Evolutionary conservation across 441 rosid species (phyloP).

Genomic region (Erysimum pusillum): DNA sequence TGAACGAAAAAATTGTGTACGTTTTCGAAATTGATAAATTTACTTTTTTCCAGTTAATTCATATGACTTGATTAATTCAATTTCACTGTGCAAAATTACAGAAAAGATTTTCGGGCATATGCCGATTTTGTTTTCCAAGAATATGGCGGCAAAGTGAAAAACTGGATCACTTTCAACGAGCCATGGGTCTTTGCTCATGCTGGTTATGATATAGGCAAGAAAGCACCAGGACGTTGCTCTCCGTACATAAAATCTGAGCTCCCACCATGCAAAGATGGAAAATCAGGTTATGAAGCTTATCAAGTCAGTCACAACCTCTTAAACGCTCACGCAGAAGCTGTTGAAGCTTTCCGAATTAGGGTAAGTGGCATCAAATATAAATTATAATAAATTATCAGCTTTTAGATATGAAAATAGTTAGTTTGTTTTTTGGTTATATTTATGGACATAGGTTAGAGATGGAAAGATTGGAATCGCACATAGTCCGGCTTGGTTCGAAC

Average conservation of each 20-base stretch:
- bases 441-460: not conserved
- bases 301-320: conserved; percentile 30
- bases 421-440: no score
- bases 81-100: not conserved
- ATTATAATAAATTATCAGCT: no score
- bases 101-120: conserved; percentile 27
- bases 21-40: not conserved
- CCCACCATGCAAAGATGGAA: not conserved
- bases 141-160: conserved; percentile 23
- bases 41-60: not conserved
- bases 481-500: conserved; percentile 36
- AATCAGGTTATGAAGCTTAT: conserved; percentile 31
- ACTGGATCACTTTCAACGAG: conserved; percentile 27
- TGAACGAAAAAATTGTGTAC: conserved; percentile 24
- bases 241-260: no score
- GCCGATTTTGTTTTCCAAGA: conserved; percentile 24
- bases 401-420: no score
- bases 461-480: conserved; percentile 41
- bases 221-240: conserved; percentile 26
- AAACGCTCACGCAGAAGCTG: conserved; percentile 29
- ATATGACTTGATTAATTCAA: not conserved
- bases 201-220: conserved; percentile 28
- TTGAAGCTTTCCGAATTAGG: conserved; percentile 9
- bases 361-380: no score
- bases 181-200: conserved; percentile 34